Conservation (phyloP, 306 rosid genomes). For the Benincasa hispida region DNA sequence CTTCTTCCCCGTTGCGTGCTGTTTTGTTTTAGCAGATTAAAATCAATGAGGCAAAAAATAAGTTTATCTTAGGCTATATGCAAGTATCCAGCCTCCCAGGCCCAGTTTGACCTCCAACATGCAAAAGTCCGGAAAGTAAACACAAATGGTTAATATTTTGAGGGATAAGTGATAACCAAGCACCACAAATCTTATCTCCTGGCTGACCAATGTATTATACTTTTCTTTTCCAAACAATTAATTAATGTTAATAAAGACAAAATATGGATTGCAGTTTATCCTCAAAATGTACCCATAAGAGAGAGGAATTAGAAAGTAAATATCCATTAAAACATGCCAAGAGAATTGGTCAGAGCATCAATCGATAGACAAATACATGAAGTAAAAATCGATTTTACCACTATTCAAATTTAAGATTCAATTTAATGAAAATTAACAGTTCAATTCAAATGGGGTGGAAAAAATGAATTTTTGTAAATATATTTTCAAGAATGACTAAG, state of each 20-base stretch:
- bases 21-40: conserved; percentile 27
- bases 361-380: neutral
- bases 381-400: neutral
- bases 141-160: neutral
- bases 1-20: conserved; percentile 86
- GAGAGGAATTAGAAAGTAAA: neutral
- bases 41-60: conserved; percentile 5
- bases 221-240: neutral
- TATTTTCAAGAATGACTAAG: neutral
- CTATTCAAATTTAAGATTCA: neutral
- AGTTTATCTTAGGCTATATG: neutral
- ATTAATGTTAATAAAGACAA: neutral
- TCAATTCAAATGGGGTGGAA: neutral
- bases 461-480: neutral
- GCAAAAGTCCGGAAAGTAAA: neutral
- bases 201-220: neutral
- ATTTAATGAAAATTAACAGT: neutral
- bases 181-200: neutral
- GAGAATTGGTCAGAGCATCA: neutral
- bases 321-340: neutral
- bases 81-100: neutral
- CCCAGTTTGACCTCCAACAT: neutral
- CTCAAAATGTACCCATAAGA: neutral
- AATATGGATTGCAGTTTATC: neutral
- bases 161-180: neutral